Base-by-base conservation (phyloP, 768 basidiomycete species). In the Lactifluus rugatus region DNA sequence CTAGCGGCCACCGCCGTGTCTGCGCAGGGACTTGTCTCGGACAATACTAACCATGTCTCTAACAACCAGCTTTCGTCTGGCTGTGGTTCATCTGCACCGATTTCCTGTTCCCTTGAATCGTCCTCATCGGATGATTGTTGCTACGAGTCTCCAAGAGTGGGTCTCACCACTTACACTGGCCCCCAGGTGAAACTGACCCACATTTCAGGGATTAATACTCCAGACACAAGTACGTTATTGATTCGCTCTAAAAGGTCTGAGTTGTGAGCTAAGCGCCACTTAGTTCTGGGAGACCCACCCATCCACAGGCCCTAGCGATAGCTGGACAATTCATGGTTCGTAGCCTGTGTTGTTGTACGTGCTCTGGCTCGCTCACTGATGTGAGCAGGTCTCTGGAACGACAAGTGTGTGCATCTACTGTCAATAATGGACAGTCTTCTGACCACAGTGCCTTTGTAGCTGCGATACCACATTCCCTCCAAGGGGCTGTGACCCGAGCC, bases 271-370 rank as follows among this genome's bases (percentile, higher is more conserved):
- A 17, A 37, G 25, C 8, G 16, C 32, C 17, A 41, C n/a, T 23
- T 68, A 85, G 81, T 85, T 88, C 70, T 89, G 87, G 85, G 85
- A 88, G 61, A 84, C 81, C 2, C 64, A 80, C 48, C 80, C 83
- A 0, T 68, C 77, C 3, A 81, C 80, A 19, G 85, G 87, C 11
- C 87, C 87, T 5, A 68, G 67, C 10, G 63, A 84, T 64, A 83
- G 81, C 64, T 89, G 87, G 85, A 89, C 85, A 1, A 82, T 87
- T 57, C 86, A 86, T 54, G 84, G 86, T 82, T 57, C 48, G 77
- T 64, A n/a, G 16, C 31, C 13, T 26, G n/a, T 26, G 14, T 42
- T 17, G 16, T 14, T n/a, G 34, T 13, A 14, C 10, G 7, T 17
- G 21, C 10, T 13, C 19, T 4, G 7, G 26, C 23, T 64, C 51